A percentile compares a stretch with the other conserved stretches of the same genome.
phyloP scores from a whole-genome alignment of 2,329 filamentous ascomycete species.

The Fonsecaea pugnacius region DNA sequence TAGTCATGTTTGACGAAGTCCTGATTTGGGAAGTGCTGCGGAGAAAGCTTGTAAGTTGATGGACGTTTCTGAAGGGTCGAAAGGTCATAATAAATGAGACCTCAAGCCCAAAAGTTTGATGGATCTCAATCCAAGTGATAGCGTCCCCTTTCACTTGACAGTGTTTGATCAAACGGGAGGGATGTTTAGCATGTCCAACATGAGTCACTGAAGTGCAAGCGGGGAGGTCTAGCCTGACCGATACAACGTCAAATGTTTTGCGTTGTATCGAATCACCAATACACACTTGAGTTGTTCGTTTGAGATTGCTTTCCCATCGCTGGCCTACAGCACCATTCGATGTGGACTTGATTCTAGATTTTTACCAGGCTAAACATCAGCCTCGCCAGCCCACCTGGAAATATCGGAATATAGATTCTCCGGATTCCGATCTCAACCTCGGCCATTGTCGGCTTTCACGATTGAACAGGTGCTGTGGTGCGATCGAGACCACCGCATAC shows the following conservation, averaged over 20 bases:
- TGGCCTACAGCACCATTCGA: background rate
- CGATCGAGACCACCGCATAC: background rate
- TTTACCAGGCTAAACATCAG: conserved; percentile 16
- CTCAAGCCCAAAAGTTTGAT: background rate
- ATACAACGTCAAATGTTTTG: background rate
- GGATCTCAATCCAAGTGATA: background rate
- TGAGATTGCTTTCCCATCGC: background rate
- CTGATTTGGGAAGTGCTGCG: conserved; percentile 1
- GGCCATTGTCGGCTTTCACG: background rate
- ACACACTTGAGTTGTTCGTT: background rate
- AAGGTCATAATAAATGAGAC: conserved; percentile 19
- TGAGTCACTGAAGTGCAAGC: conserved; percentile 4
- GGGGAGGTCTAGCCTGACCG: background rate
- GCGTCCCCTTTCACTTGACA: background rate
- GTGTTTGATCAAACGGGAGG: background rate
- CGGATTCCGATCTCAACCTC: conserved; percentile 9
- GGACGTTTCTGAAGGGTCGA: background rate
- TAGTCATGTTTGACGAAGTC: conserved; percentile 21
- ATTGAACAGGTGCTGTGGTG: background rate
- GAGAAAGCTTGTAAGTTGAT: background rate
- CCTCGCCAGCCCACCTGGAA: background rate
- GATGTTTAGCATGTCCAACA: background rate
- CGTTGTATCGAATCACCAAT: background rate
- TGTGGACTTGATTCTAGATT: background rate
- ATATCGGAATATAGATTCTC: conserved; percentile 1